These are phyloP conservation scores for Handroanthus guayacan DNA, from an alignment of 257 asterid genomes.

Conservation along the genomic window DNA sequence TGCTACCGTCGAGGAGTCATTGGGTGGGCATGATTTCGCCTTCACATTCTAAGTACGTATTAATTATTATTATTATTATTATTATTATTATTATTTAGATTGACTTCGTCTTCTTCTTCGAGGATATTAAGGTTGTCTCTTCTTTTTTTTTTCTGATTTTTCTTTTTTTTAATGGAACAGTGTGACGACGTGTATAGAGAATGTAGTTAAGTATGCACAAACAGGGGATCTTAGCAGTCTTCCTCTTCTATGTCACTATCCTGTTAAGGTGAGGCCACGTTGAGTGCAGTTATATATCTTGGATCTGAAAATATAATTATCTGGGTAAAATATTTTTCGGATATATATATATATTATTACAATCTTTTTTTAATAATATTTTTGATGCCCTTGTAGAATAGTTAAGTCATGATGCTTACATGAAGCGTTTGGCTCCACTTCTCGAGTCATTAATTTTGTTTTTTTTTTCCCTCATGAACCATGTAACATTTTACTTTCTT, in stretches of 20 bases:
- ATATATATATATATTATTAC: too few relatives aligned
- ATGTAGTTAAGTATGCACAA: constrained; percentile 50
- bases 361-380: too few relatives aligned
- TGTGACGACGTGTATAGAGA: constrained; percentile 50
- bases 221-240: constrained; percentile 79
- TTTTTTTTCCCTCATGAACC: too few relatives aligned
- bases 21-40: constrained; percentile 95
- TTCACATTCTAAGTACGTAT: constrained; percentile 62
- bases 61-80: background rate
- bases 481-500: too few relatives aligned
- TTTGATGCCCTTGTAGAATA: too few relatives aligned
- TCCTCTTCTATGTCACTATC: constrained; percentile 93
- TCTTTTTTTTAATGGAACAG: constrained; percentile 41
- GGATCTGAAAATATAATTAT: too few relatives aligned
- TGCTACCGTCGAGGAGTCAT: constrained; percentile 48
- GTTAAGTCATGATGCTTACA: too few relatives aligned
- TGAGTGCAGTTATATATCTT: background rate
- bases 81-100: background rate
- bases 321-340: too few relatives aligned
- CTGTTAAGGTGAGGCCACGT: constrained; percentile 68
- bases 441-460: too few relatives aligned
- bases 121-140: constrained; percentile 12
- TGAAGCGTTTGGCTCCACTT: too few relatives aligned
- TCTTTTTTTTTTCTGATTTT: background rate
- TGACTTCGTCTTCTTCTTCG: background rate